Evolutionary conservation across 2,329 filamentous ascomycete genomes (phyloP), one percentile per base, ranked within the genome.

Genomic region (Venturia nashicola): DNA sequence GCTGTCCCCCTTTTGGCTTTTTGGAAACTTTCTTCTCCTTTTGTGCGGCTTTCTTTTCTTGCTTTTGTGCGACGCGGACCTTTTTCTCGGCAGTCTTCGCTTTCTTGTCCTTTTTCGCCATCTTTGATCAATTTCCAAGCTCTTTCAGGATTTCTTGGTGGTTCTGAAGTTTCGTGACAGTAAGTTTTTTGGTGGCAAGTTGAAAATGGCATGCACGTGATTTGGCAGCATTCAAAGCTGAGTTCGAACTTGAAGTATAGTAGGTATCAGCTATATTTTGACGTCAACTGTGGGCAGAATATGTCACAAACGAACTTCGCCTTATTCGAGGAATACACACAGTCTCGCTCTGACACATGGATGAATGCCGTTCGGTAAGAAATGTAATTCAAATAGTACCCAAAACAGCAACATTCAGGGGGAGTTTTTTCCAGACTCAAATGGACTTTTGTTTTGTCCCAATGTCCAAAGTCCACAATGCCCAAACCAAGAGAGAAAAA

Each of bases 1-100:
- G 74, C 59, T 34, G 18, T 40, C 71, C 69, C 48, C 73, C 86
- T 68, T 89, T 84, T 16, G 80, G 79, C 74, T 88, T 89, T 78
- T 70, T 92, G 27, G 51, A 57, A 91, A 70, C 80, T 75, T 91
- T 95, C 75, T 95, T 96, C 71, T 94, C 91, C 65, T 83, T 83
- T 68, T 84, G 79, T 39, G 79, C 78, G 36, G 88, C 87, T 73
- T 96, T 96, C 75, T 89, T 94, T 72, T 89, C 88, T 74, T 94
- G 89, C 77, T 96, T 96, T n/a, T 80, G 80, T 5, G 82, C 80
- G 62, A 80, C 78, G 63, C 81, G 81, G 62, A 80, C 81, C 68
- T 83, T 82, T 68, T 76, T 76, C 63, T 78, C 77, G 23, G 83
- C 82, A 5, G 77, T 76, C 69, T 83, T 83, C 23, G 75, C 77